Percentiles rank a stretch among this genome's conserved stretches.
Conservation (phyloP, 345 rosid genomes). For the Acer negundo region DNA sequence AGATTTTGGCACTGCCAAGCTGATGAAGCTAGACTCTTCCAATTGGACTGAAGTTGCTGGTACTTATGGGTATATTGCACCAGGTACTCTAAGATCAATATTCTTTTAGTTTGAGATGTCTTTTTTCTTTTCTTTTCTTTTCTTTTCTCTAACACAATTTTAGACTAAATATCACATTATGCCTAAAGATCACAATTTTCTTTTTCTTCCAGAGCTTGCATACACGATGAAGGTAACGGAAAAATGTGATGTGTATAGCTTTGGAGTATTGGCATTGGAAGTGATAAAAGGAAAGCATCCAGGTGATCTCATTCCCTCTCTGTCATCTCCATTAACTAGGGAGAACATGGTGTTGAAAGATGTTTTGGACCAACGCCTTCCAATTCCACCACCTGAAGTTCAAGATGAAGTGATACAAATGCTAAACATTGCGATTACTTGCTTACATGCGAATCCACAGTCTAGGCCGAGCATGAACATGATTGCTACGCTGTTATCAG, state of each 20-base stretch:
- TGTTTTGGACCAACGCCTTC: constrained; percentile 31
- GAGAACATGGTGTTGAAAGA: neutral
- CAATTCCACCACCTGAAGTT: constrained; percentile 25
- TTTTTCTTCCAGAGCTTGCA: constrained; percentile 28
- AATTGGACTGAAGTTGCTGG: constrained; percentile 32
- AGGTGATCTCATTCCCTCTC: constrained; percentile 15
- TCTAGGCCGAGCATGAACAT: constrained; percentile 38
- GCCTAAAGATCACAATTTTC: no score
- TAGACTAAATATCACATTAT: no score
- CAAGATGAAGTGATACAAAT: constrained; percentile 21
- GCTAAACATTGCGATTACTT: constrained; percentile 30
- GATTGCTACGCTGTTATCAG: constrained; percentile 23
- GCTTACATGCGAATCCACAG: constrained; percentile 37
- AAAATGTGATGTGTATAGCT: constrained; percentile 36
- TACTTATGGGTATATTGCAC: constrained; percentile 33
- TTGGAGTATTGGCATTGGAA: constrained; percentile 28
- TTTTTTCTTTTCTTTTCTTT: no score
- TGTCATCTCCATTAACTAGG: neutral
- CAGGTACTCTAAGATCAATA: constrained; percentile 14
- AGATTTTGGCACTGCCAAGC: constrained; percentile 36
- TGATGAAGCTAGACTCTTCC: constrained; percentile 26
- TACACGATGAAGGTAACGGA: constrained; percentile 31
- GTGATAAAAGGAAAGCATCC: constrained; percentile 34
- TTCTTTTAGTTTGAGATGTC: no score
- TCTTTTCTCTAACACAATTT: no score